Evolutionary conservation across 2,329 filamentous ascomycete genomes (phyloP).

Genomic region (Trichoderma atroviride): DNA sequence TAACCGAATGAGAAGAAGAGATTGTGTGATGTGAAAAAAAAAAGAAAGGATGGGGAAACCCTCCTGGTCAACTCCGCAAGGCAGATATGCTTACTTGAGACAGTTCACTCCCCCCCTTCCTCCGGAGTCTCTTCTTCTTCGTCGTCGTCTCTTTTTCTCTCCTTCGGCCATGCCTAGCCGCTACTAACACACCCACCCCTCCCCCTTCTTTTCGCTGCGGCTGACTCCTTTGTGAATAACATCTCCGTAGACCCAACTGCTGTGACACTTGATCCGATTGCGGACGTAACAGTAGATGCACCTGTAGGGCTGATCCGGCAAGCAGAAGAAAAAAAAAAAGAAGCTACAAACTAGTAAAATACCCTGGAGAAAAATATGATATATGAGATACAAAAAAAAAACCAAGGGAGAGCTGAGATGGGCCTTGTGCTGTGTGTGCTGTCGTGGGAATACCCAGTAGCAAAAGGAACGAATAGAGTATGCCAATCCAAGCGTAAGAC

Average conservation of each 20-base stretch:
- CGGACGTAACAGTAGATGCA: constrained; percentile 6
- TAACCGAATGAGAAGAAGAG: constrained; percentile 3
- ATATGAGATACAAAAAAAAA: neutral
- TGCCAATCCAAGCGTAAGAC: neutral
- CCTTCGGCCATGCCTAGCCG: neutral
- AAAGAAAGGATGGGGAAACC: neutral
- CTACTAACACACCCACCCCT: neutral
- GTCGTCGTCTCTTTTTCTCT: no score
- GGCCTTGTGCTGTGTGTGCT: neutral
- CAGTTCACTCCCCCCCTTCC: neutral
- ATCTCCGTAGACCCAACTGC: constrained; percentile 10
- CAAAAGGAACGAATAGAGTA: neutral
- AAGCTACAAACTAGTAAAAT: neutral
- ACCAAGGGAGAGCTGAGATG: neutral
- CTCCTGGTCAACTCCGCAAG: neutral
- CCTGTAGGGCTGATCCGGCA: constrained; percentile 21
- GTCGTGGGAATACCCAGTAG: neutral
- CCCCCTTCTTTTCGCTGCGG: neutral
- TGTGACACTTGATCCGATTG: constrained; percentile 16
- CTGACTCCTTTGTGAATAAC: neutral
- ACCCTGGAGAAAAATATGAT: neutral
- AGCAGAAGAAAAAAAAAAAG: neutral
- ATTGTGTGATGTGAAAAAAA: neutral
- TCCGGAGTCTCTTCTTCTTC: neutral
- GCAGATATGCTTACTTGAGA: neutral